phyloP scores from a whole-genome alignment of 2,329 filamentous ascomycete species.

The Verticillium dahliae region DNA sequence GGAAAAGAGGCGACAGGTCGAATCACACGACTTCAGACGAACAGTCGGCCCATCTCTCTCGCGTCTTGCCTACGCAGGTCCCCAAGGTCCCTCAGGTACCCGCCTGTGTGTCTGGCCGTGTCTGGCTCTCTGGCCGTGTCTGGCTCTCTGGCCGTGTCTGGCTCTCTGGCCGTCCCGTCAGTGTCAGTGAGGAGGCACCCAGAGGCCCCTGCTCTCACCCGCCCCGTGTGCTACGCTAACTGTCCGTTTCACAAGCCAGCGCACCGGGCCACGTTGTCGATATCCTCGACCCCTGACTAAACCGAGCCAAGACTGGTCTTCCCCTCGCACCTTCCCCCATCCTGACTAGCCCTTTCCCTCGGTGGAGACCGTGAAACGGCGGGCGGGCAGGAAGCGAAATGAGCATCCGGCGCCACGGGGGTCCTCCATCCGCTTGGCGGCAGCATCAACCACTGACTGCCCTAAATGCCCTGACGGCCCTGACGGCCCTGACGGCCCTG shows the following conservation, averaged over 20 bases:
- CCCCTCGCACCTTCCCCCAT: neutral
- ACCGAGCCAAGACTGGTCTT: neutral
- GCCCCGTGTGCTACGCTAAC: neutral
- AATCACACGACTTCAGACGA: neutral
- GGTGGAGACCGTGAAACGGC: neutral
- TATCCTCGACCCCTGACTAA: neutral
- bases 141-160: neutral
- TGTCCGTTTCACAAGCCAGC: neutral
- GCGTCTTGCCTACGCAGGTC: too few species aligned
- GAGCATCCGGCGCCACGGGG: slow-evolving; percentile 10
- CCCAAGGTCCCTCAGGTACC: too few species aligned
- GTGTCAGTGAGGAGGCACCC: neutral
- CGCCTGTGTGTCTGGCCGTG: too few species aligned
- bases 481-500: neutral
- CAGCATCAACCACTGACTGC: neutral
- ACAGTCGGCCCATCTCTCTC: neutral
- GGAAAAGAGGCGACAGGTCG: neutral
- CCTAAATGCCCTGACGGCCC: too few species aligned
- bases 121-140: neutral
- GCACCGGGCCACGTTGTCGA: neutral
- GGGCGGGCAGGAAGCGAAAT: slow-evolving; percentile 10
- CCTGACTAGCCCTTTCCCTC: neutral
- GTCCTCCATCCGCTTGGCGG: neutral
- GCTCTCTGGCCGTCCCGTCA: neutral
- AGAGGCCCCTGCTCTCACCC: neutral